These are phyloP conservation scores for Euphrasia confusa DNA, from an alignment of 257 asterid species.

Conservation along the genomic window DNA sequence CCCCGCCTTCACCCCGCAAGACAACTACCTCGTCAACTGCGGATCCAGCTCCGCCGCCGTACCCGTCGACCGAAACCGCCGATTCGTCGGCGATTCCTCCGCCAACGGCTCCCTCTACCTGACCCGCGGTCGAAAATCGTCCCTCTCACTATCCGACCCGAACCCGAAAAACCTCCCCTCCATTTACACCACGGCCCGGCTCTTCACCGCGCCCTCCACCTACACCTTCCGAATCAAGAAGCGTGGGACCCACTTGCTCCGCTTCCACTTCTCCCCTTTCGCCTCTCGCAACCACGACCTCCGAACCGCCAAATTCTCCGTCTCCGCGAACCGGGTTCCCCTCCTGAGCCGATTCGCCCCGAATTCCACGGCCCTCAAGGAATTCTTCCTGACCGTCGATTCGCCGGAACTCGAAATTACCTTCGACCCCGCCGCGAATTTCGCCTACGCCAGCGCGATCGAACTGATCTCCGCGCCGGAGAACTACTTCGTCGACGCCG, in stretches of 20 bases:
- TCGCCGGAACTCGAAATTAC: constrained; percentile 43
- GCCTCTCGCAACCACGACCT: constrained; percentile 39
- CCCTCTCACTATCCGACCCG: constrained; percentile 40
- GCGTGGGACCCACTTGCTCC: constrained; percentile 61
- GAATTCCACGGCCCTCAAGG: constrained; percentile 36
- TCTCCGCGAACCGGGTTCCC: constrained; percentile 50
- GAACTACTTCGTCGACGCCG: constrained; percentile 56
- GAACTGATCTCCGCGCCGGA: constrained; percentile 68
- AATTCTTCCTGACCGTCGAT: constrained; percentile 56
- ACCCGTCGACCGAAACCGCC: constrained; percentile 42
- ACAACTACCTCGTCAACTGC: constrained; percentile 62
- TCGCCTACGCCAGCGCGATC: constrained; percentile 66
- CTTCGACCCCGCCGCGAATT: constrained; percentile 41
- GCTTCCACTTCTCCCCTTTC: constrained; percentile 71
- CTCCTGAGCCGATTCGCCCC: constrained; percentile 37
- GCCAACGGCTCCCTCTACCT: constrained; percentile 27
- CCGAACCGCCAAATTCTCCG: constrained; percentile 38
- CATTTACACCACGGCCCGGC: constrained; percentile 52
- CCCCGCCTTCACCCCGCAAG: constrained; percentile 57
- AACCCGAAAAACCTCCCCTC: constrained; percentile 25
- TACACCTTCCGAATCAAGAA: constrained; percentile 45
- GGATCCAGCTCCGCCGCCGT: constrained; percentile 36
- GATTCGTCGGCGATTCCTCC: constrained; percentile 53
- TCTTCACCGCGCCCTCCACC: constrained; percentile 47
- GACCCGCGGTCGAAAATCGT: constrained; percentile 46